A percentile compares a stretch with the other conserved stretches of the same genome.
These are phyloP conservation scores for Boletus vinaceobasis DNA, from an alignment of 768 basidiomycete species.

Conservation along the genomic window DNA sequence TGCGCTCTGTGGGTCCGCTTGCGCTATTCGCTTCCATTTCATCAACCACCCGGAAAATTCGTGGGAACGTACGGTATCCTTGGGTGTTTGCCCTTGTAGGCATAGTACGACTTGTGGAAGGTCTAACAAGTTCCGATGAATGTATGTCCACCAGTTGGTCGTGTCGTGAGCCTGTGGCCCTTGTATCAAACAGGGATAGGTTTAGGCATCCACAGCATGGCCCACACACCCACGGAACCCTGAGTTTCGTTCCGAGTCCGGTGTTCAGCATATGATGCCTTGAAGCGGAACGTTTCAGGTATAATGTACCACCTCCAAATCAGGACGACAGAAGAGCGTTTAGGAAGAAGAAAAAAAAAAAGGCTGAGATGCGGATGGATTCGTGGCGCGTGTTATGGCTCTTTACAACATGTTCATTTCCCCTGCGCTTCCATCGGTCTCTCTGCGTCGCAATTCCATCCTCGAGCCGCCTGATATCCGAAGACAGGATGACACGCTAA, in stretches of 20 bases:
- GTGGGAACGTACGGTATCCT: not conserved
- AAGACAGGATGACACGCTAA: too few relatives aligned
- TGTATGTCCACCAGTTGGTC: not conserved
- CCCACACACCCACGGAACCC: not conserved
- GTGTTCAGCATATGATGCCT: not conserved
- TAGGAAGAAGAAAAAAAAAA: too few relatives aligned
- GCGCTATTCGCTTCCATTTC: not conserved
- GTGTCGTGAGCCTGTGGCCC: not conserved
- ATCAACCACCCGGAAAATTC: not conserved
- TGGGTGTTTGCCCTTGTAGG: not conserved
- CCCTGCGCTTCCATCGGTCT: not conserved
- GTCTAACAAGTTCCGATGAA: not conserved
- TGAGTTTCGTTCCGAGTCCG: not conserved
- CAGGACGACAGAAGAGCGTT: not conserved
- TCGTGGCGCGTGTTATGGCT: not conserved
- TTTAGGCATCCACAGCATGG: constrained; percentile 2
- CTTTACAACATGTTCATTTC: too few relatives aligned
- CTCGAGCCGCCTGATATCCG: too few relatives aligned
- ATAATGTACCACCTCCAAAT: not conserved
- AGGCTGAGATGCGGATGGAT: not conserved
- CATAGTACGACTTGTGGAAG: not conserved
- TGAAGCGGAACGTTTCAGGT: not conserved
- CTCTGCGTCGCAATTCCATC: too few relatives aligned
- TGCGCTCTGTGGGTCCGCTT: not conserved
- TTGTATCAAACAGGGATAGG: not conserved